A percentile compares a stretch with the other conserved stretches of the same genome.
These are phyloP conservation scores for Backusella tuberculispora DNA, from an alignment of 192 early-diverging fungal species.

Conservation along the genomic window DNA sequence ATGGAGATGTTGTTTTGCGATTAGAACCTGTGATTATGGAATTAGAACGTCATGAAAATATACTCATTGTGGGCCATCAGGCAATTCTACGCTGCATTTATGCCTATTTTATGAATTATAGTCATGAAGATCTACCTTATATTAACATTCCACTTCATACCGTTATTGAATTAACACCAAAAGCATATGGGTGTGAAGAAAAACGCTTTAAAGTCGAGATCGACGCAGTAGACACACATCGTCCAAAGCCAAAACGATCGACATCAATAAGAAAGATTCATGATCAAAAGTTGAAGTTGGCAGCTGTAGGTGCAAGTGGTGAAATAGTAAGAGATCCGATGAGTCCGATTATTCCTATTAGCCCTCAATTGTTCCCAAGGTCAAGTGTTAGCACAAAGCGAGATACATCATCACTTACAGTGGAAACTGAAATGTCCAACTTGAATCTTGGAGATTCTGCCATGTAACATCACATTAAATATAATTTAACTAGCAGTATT, in stretches of 20 bases:
- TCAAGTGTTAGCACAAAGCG: background rate
- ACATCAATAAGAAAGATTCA: background rate
- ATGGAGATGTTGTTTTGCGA: conserved; percentile 93
- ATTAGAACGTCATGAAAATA: conserved; percentile 94
- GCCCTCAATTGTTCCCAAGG: conserved; percentile 16
- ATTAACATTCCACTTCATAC: conserved; percentile 99
- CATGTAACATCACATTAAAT: background rate
- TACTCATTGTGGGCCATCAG: conserved; percentile 97
- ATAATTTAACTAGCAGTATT: background rate
- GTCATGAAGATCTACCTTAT: conserved; percentile 96
- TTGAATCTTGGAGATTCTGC: background rate
- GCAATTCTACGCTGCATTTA: conserved; percentile 98
- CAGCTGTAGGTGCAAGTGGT: conserved; percentile 31
- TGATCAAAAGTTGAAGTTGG: background rate
- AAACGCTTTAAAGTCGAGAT: conserved; percentile 95
- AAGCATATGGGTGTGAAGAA: conserved; percentile 95
- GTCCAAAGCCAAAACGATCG: conserved; percentile 62
- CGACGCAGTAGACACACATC: conserved; percentile 97
- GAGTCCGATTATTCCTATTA: conserved; percentile 35
- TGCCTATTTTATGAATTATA: conserved; percentile 94
- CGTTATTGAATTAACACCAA: conserved; percentile 95
- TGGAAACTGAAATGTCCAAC: conserved; percentile 4
- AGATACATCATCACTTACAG: background rate
- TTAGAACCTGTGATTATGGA: conserved; percentile 99
- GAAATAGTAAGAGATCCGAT: conserved; percentile 38